A percentile compares a stretch with the other conserved stretches of the same genome.
Conservation (phyloP, 1,284 basidiomycete genomes). For the Butyriboletus appendiculatus region DNA sequence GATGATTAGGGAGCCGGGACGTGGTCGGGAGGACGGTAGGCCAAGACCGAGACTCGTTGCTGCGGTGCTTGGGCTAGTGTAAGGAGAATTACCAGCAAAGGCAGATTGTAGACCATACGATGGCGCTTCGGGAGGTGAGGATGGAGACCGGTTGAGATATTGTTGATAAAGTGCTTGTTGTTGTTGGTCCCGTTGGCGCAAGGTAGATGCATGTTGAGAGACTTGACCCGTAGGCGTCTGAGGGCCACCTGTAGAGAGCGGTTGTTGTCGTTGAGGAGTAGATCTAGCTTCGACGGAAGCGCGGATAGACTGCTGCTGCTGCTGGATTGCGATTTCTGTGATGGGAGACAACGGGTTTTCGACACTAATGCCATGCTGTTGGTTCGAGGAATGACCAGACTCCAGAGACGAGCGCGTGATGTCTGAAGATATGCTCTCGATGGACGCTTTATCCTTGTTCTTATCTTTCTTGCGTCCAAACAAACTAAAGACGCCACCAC, state of each 20-base stretch:
- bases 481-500: conserved; percentile 66
- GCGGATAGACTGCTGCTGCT: conserved; percentile 45
- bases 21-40: conserved; percentile 52
- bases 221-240: conserved; percentile 38
- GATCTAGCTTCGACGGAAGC: conserved; percentile 29
- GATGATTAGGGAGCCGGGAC: conserved; percentile 75
- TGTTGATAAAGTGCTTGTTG: conserved; percentile 89
- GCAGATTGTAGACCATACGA: conserved; percentile 69
- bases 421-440: conserved; percentile 48
- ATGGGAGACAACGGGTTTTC: conserved; percentile 44
- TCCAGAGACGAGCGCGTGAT: conserved; percentile 39
- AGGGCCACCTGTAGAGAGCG: conserved; percentile 35
- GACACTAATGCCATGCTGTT: conserved; percentile 34
- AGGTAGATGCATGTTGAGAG: conserved; percentile 55
- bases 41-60: conserved; percentile 47
- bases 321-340: conserved; percentile 52
- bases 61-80: conserved; percentile 39
- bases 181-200: conserved; percentile 86
- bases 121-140: conserved; percentile 71
- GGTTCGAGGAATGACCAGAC: conserved; percentile 45
- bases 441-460: conserved; percentile 61
- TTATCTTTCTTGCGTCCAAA: conserved; percentile 81
- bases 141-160: conserved; percentile 81
- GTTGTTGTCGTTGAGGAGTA: conserved; percentile 30
- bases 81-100: conserved; percentile 50